Base-by-base conservation (phyloP, 305 asterid species). In the Stenogyne calaminthoides region DNA sequence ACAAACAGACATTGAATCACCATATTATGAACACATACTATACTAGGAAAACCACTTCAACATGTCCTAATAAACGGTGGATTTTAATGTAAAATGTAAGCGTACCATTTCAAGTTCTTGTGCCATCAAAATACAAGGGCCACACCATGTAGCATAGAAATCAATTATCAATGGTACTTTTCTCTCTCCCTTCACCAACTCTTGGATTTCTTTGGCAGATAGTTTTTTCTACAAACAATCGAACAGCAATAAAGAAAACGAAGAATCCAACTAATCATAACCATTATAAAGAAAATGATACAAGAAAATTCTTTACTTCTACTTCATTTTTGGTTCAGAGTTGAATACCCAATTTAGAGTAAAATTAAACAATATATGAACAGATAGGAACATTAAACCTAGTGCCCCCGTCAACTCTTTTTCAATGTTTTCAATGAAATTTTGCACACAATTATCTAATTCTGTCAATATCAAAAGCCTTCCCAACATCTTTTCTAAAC, bases 81-180 rank as follows among this genome's bases (percentile, higher is more conserved):
- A 62, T 12, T 25, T 25, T 25, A 25, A 25, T 25, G 29, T 25
- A 25, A 25, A 25, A 25, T 25, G 29, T 25, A 72, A 62, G 29
- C 81, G 36, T 87, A 91, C 97, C 96, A 77, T 94, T 91, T 94
- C 98, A 46, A 94, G 96, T 77, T 88, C 97, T 83, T 94, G 97
- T 5, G 97, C 97, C 97, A 91, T 91, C 85, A 94, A 83, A 77
- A 91, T 76, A 83, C 98, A 93, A 76, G 98, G 98, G 39, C 98
- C 98, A 65, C 98, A 93, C 97, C 98, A 94, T 12, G 98, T 91
- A 27, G 98, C 97, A 64, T 89, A 94, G 81, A 94, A 94, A 80
- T 94, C 98, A 64, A 94, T 84, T n/a, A 94, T 68, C 67, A 94
- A 67, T 4, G 98, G 97, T 36, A 89, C 94, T 58, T 82, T 87